phyloP scores from a whole-genome alignment of 768 basidiomycete genomes.

The Amanita brunnescens region DNA sequence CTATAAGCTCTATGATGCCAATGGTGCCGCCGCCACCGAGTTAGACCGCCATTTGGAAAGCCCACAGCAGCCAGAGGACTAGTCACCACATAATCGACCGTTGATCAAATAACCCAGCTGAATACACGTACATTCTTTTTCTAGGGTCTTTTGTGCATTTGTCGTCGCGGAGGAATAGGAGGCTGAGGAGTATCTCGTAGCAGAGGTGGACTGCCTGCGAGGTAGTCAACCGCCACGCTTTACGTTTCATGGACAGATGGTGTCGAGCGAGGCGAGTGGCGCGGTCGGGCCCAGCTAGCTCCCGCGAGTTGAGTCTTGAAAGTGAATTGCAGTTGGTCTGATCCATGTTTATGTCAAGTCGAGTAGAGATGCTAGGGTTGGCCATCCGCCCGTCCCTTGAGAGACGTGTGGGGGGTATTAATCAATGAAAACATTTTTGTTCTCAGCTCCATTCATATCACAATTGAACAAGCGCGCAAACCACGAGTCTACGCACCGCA shows the following conservation, averaged over 20 bases:
- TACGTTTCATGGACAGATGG: not conserved
- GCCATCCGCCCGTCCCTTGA: not conserved
- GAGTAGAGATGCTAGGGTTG: not conserved
- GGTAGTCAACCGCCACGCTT: not conserved
- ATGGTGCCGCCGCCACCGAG: no score
- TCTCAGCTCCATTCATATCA: not conserved
- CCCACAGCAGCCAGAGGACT: no score
- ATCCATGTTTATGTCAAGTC: not conserved
- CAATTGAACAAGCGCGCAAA: not conserved
- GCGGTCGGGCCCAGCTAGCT: not conserved
- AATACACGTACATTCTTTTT: no score
- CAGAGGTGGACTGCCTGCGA: no score
- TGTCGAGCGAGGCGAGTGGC: not conserved
- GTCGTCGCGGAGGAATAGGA: not conserved
- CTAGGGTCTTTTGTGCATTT: not conserved
- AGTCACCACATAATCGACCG: no score
- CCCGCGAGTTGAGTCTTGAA: not conserved
- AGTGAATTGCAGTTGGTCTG: not conserved
- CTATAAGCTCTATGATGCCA: no score
- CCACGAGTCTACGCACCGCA: not conserved
- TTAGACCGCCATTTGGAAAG: no score
- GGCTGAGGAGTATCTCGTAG: not conserved
- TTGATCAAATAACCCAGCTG: no score
- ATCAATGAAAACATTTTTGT: not conserved
- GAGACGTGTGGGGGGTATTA: not conserved